Evolutionary conservation across 129 eudicot genomes (phyloP).

Genomic region (Oenanthe sinensis): DNA sequence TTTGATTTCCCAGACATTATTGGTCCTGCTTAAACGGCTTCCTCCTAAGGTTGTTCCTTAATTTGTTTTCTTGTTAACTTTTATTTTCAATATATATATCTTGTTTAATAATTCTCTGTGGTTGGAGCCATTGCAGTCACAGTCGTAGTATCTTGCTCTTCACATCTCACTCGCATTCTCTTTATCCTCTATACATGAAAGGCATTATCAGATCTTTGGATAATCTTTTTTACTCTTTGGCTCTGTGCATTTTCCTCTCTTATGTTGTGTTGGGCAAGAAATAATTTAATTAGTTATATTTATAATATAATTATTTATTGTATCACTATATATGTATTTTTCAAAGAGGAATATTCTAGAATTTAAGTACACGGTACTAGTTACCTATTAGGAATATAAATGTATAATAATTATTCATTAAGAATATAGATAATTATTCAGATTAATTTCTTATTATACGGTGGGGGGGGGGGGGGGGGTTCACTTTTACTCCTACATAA

Average conservation of each 20-base stretch:
- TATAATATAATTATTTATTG: no score
- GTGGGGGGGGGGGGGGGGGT: no score
- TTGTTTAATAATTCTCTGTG: background rate
- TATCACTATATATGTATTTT: background rate
- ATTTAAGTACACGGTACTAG: background rate
- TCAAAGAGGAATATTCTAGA: background rate
- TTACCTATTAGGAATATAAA: background rate
- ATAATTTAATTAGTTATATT: background rate
- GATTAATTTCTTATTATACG: background rate
- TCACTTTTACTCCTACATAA: background rate
- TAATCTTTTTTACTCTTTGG: background rate
- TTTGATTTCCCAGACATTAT: constrained; percentile 81
- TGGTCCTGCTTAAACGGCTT: constrained; percentile 94
- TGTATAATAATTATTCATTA: background rate
- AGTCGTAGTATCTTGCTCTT: background rate
- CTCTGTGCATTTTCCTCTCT: background rate
- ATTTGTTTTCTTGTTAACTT: background rate
- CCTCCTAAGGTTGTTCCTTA: constrained; percentile 70
- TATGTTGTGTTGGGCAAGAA: background rate
- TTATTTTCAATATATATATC: background rate
- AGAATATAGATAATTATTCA: no score
- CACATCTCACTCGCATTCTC: background rate
- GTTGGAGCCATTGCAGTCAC: background rate
- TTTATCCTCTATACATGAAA: background rate
- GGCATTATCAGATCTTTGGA: background rate